Evolutionary conservation across 2,329 filamentous ascomycete species (phyloP).

Genomic region (Arthroderma sp.): DNA sequence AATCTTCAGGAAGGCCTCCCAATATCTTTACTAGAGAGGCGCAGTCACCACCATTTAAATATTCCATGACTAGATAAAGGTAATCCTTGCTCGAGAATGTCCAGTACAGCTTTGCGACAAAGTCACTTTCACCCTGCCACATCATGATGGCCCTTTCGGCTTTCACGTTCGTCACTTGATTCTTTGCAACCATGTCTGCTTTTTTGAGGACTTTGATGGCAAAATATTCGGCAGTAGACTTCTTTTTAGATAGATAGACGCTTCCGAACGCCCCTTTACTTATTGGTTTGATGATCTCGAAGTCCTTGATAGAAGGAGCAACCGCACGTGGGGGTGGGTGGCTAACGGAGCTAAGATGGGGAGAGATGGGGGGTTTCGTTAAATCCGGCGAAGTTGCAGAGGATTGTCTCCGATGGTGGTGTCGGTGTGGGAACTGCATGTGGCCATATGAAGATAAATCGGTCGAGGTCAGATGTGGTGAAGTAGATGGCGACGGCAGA

Average conservation of each 20-base stretch:
- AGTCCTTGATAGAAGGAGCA: constrained; percentile 95
- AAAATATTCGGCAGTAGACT: constrained; percentile 94
- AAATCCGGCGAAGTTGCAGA: constrained; percentile 71
- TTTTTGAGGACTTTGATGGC: constrained; percentile 98
- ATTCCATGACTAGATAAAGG: constrained; percentile 97
- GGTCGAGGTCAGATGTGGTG: constrained; percentile 69
- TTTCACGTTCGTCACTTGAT: constrained; percentile 98
- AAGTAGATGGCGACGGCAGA: constrained; percentile 73
- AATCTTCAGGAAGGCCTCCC: constrained; percentile 84
- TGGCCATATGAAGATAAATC: constrained; percentile 41
- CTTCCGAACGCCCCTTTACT: constrained; percentile 98
- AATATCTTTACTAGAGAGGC: constrained; percentile 92
- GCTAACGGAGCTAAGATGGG: constrained; percentile 61
- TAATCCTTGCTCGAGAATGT: constrained; percentile 99
- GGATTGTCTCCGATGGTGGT: constrained; percentile 77
- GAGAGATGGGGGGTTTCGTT: constrained; percentile 60
- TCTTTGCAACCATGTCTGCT: constrained; percentile 99
- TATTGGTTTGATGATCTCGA: constrained; percentile 98
- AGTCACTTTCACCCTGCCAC: constrained; percentile 99
- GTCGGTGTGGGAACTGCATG: constrained; percentile 44
- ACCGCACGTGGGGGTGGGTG: constrained; percentile 78
- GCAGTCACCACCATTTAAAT: constrained; percentile 93
- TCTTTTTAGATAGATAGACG: constrained; percentile 96
- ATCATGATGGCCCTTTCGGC: constrained; percentile 99
- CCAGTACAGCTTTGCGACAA: constrained; percentile 98